phyloP scores from a whole-genome alignment of 2,329 filamentous ascomycete genomes.

The Emericellopsis atlantica region DNA sequence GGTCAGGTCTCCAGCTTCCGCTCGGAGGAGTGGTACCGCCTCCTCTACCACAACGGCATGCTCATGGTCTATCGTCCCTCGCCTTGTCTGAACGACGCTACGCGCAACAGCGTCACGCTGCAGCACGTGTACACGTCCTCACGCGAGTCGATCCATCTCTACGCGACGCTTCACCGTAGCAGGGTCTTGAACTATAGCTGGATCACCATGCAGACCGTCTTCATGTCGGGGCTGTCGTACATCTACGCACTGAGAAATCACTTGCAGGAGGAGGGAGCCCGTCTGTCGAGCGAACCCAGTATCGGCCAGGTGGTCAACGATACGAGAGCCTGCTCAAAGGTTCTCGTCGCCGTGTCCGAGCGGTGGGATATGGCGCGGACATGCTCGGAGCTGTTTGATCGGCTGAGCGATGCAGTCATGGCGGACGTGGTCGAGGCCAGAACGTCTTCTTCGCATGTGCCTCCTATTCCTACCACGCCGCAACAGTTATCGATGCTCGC shows the following conservation, averaged over 20 bases:
- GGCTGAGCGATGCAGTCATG: conserved; percentile 26
- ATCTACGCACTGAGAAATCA: conserved; percentile 27
- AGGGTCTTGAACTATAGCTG: conserved; percentile 33
- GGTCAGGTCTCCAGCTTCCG: conserved; percentile 21
- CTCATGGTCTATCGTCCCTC: conserved; percentile 28
- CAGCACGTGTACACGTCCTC: conserved; percentile 25
- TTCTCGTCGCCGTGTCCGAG: conserved; percentile 28
- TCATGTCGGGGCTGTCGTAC: conserved; percentile 30
- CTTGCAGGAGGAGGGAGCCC: conserved; percentile 13
- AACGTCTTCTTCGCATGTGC: neutral
- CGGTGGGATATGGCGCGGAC: conserved; percentile 24
- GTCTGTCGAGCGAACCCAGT: conserved; percentile 17
- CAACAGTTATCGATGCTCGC: neutral
- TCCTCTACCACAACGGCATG: conserved; percentile 27
- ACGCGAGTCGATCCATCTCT: conserved; percentile 24
- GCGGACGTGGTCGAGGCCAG: conserved; percentile 22
- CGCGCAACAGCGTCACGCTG: conserved; percentile 11
- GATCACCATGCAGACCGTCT: conserved; percentile 34
- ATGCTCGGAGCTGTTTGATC: conserved; percentile 28
- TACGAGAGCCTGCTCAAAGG: conserved; percentile 27
- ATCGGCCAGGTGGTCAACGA: conserved; percentile 29
- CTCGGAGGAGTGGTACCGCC: conserved; percentile 26
- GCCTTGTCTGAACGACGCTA: conserved; percentile 15
- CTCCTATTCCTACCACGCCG: neutral
- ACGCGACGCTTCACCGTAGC: conserved; percentile 27